Percentiles rank a stretch among this genome's conserved stretches.
These are phyloP conservation scores for Pythium graminicola DNA, from an alignment of 352 stramenopile genomes.

Conservation along the genomic window DNA sequence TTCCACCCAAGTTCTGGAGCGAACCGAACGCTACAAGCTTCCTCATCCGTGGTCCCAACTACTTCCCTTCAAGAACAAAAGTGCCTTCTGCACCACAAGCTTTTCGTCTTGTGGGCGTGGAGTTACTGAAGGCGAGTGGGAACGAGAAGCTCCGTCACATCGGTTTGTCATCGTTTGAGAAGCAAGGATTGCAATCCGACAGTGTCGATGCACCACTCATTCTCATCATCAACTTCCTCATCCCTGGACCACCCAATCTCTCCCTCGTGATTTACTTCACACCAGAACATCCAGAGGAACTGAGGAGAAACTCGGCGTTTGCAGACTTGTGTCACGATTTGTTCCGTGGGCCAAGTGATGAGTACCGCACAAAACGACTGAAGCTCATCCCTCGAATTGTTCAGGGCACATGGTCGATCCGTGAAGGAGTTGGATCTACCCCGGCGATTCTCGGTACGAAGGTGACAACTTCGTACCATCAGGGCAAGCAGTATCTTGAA, in stretches of 20 bases:
- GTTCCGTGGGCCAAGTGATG: slow-evolving; percentile 38
- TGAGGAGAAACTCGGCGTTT: slow-evolving; percentile 65
- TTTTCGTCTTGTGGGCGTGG: slow-evolving; percentile 58
- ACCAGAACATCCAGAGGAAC: slow-evolving; percentile 44
- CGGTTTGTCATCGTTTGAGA: slow-evolving; percentile 61
- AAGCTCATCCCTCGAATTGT: slow-evolving; percentile 89
- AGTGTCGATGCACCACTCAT: slow-evolving; percentile 38
- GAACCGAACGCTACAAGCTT: slow-evolving; percentile 62
- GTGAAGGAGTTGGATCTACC: slow-evolving; percentile 81
- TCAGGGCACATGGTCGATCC: slow-evolving; percentile 86
- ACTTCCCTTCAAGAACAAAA: slow-evolving; percentile 57
- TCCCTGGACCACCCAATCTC: slow-evolving; percentile 55
- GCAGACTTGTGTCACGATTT: slow-evolving; percentile 66
- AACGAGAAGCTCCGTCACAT: slow-evolving; percentile 53
- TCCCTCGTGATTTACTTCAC: slow-evolving; percentile 81
- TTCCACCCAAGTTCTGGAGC: slow-evolving; percentile 77
- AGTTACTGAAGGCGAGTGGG: slow-evolving; percentile 42
- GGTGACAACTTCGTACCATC: slow-evolving; percentile 73
- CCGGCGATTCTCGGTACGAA: slow-evolving; percentile 89
- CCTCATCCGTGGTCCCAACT: slow-evolving; percentile 57
- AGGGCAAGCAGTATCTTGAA: slow-evolving; percentile 60
- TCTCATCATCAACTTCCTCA: slow-evolving; percentile 81
- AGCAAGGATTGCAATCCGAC: slow-evolving; percentile 23
- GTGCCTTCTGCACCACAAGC: slow-evolving; percentile 49
- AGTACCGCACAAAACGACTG: slow-evolving; percentile 73